Percentiles rank a stretch among this genome's conserved stretches.
Conservation (phyloP, 495 filamentous ascomycete species). For the Pyrenula aspistea region DNA sequence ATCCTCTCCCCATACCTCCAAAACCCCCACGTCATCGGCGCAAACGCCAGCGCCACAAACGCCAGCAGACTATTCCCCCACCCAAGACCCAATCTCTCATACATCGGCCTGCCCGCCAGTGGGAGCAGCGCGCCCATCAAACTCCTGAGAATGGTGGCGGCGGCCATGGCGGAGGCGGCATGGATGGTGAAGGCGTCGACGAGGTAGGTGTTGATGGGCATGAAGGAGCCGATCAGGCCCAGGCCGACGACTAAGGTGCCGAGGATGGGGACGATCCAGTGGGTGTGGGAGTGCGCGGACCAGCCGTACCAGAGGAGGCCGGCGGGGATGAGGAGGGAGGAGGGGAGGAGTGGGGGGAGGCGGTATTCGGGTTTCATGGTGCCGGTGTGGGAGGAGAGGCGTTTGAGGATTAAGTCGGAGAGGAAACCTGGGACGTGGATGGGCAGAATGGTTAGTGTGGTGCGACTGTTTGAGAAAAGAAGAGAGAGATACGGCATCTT, state of each 20-base stretch:
- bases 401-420: neutral
- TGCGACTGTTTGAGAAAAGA: too few species aligned
- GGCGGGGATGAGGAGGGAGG: conserved; percentile 39
- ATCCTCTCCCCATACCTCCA: conserved; percentile 46
- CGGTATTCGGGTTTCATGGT: conserved; percentile 40
- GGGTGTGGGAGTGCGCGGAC: conserved; percentile 35
- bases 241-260: conserved; percentile 28
- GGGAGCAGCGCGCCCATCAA: conserved; percentile 67
- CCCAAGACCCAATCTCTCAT: conserved; percentile 40
- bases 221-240: conserved; percentile 51
- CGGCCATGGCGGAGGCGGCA: conserved; percentile 61
- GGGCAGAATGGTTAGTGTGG: too few species aligned
- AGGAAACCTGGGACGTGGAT: neutral
- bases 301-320: conserved; percentile 59
- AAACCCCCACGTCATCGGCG: conserved; percentile 49
- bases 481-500: too few species aligned
- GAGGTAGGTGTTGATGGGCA: conserved; percentile 61
- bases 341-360: conserved; percentile 48
- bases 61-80: conserved; percentile 53
- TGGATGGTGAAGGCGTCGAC: conserved; percentile 68
- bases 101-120: conserved; percentile 60
- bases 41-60: conserved; percentile 40
- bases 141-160: conserved; percentile 52
- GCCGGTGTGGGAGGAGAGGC: conserved; percentile 14
- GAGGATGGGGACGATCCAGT: conserved; percentile 39